Evolutionary conservation across 805 yeast species (phyloP), one percentile per base, ranked within the genome.

Genomic region (Candida arabinofermentans): DNA sequence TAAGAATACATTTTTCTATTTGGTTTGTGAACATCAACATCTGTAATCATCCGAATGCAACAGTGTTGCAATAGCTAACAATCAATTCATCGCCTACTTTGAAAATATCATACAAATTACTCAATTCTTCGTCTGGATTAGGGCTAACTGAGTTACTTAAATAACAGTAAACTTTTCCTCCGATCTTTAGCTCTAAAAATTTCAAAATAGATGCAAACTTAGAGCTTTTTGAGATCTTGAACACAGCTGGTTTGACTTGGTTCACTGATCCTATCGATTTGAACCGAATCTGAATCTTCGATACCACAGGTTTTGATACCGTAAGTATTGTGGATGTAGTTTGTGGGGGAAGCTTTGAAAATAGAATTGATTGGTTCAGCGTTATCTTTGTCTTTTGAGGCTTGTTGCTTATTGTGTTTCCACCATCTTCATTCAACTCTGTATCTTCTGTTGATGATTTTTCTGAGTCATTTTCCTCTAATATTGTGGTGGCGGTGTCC

Each of bases 221-320:
- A 43, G 74, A 79, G 24, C 64, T 61, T 18, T 67, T 55, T 12
- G 77, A 69, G 2, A 77, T 75, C 43, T 69, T 71, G 53, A 74
- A 79, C 1, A 74, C 65, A 2, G 67, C 61, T 0, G 85, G 85
- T 2, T 55, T 61, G 3, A 81, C 62, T 1, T 74, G 72, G 0
- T 79, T 68, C 7, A 59, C 44, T 0, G 83, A 72, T 0, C 86
- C 86, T 26, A 81, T 75, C 2, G 86, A 73, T 46, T 72, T 76
- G 51, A 82, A 76, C 27, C 86, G 58, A 8, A 80, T 62, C 1
- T 75, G 69, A 13, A 79, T 61, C 49, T 70, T 73, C 12, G 37
- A 27, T 7, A 29, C 41, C 8, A 48, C 38, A 1, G 49, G 47
- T 23, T 42, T 43, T 3, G 57, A 47, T 4, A 47, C 49, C 4